These are phyloP conservation scores for Setaria viridis DNA, from an alignment of 202 grass and related monocot genomes.

Conservation along the genomic window DNA sequence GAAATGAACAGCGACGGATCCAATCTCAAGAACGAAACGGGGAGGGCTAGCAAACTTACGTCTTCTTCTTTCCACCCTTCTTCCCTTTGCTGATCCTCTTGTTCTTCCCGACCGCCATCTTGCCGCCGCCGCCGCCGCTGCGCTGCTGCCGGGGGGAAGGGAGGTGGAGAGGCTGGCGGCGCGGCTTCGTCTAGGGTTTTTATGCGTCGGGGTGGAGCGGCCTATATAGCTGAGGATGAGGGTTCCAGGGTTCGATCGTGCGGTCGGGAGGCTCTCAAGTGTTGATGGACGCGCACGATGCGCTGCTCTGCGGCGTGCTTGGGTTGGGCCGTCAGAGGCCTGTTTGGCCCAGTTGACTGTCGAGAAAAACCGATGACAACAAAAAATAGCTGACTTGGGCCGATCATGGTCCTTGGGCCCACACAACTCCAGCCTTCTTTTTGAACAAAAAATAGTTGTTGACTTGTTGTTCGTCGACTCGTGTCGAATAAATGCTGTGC, in stretches of 20 bases:
- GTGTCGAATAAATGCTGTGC: too few relatives aligned
- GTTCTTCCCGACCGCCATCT: slow-evolving; percentile 86
- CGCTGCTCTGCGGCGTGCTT: neutral
- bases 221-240: slow-evolving; percentile 11
- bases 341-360: neutral
- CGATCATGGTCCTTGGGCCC: too few relatives aligned
- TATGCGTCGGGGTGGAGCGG: neutral
- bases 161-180: slow-evolving; percentile 30
- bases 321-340: neutral
- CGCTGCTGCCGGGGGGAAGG: neutral
- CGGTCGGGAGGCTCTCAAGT: neutral
- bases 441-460: too few relatives aligned
- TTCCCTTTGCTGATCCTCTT: slow-evolving; percentile 94
- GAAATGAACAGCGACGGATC: neutral
- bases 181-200: neutral
- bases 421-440: too few relatives aligned
- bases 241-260: slow-evolving; percentile 41
- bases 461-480: too few relatives aligned
- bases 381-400: too few relatives aligned
- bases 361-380: too few relatives aligned
- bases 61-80: slow-evolving; percentile 96
- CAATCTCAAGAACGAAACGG: neutral
- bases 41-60: slow-evolving; percentile 41
- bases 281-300: slow-evolving; percentile 27
- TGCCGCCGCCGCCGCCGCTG: neutral